Evolutionary conservation across 2,329 filamentous ascomycete genomes (phyloP).

Genomic region (Sporothrix globosa): DNA sequence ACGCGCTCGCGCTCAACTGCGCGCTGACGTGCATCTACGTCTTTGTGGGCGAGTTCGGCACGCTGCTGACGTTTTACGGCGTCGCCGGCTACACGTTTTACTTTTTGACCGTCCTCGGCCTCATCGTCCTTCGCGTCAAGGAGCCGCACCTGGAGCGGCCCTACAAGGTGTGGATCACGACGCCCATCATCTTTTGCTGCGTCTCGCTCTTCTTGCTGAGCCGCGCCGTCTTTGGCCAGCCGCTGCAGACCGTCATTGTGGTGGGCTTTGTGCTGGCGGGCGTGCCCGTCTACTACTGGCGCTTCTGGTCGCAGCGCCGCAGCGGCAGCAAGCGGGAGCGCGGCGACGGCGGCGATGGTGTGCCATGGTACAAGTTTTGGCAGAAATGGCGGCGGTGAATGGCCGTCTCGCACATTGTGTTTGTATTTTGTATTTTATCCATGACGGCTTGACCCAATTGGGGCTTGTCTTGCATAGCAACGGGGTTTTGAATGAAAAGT

Average conservation of each 20-base stretch:
- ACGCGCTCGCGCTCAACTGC: slow-evolving; percentile 83
- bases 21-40: slow-evolving; percentile 76
- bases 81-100: slow-evolving; percentile 98
- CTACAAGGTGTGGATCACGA: slow-evolving; percentile 95
- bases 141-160: slow-evolving; percentile 88
- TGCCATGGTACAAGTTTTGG: slow-evolving; percentile 66
- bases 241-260: slow-evolving; percentile 85
- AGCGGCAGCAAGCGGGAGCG: slow-evolving; percentile 51
- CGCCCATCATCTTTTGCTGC: slow-evolving; percentile 97
- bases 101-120: slow-evolving; percentile 88
- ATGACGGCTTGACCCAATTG: not conserved
- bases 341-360: slow-evolving; percentile 39
- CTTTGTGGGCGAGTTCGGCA: slow-evolving; percentile 84
- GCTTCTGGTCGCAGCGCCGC: slow-evolving; percentile 62
- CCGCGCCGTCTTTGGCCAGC: slow-evolving; percentile 86
- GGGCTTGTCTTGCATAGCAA: slow-evolving; percentile 19
- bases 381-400: slow-evolving; percentile 43
- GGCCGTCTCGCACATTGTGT: not conserved
- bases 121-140: slow-evolving; percentile 84
- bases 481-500: not conserved
- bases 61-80: slow-evolving; percentile 93
- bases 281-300: slow-evolving; percentile 86
- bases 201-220: slow-evolving; percentile 91
- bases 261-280: slow-evolving; percentile 82
- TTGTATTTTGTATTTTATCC: not conserved